Evolutionary conservation across 2,329 filamentous ascomycete species (phyloP).

Genomic region (Beauveria rudraprayagi): DNA sequence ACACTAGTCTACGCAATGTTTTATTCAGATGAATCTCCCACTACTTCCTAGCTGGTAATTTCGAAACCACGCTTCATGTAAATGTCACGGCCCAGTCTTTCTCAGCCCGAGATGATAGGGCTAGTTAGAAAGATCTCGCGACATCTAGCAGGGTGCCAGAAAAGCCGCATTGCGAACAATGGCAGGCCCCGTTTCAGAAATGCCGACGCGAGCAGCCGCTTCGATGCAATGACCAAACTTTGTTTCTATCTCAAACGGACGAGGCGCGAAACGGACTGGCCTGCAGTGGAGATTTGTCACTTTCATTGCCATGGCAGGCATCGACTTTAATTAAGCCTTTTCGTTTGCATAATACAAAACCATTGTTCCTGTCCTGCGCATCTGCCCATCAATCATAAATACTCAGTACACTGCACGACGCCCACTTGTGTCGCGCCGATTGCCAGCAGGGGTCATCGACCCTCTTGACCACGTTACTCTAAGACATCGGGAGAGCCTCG

Average conservation of each 20-base stretch:
- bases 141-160: not conserved
- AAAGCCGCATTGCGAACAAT: not conserved
- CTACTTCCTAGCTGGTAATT: not conserved
- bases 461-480: no score
- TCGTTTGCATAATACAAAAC: not conserved
- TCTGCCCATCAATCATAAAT: not conserved
- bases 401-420: not conserved
- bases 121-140: not conserved
- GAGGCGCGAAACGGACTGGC: not conserved
- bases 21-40: not conserved
- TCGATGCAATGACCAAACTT: not conserved
- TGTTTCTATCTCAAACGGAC: not conserved
- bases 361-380: not conserved
- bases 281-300: not conserved
- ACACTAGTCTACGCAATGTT: not conserved
- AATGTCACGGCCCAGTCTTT: no score
- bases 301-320: not conserved
- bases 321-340: not conserved
- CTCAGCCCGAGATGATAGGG: not conserved
- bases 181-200: slow-evolving; percentile 1
- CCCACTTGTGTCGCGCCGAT: slow-evolving; percentile 5
- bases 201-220: not conserved
- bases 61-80: no score
- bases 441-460: not conserved
- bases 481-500: no score